Percentiles rank a stretch among this genome's conserved stretches.
Conservation (phyloP, 2,329 filamentous ascomycete species). For the Pestalotiopsis sp. region DNA sequence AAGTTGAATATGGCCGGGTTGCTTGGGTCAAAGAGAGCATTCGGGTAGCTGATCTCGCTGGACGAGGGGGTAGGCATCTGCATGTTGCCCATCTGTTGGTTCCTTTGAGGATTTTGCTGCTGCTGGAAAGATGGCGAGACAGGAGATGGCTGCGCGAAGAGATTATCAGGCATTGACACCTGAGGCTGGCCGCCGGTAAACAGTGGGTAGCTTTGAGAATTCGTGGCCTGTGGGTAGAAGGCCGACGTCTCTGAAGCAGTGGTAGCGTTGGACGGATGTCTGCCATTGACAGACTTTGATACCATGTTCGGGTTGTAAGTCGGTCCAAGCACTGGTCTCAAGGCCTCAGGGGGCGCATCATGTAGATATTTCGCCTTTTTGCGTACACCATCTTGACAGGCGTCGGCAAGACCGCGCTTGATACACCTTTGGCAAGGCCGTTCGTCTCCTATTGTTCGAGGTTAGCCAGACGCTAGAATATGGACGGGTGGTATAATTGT, state of each 20-base stretch:
- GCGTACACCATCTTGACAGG: conserved; percentile 92
- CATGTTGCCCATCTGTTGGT: conserved; percentile 45
- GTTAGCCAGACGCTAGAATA: conserved; percentile 31
- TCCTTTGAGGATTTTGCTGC: conserved; percentile 48
- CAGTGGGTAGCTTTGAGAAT: conserved; percentile 50
- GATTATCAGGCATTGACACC: conserved; percentile 53
- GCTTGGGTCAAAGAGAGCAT: conserved; percentile 80
- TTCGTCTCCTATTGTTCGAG: conserved; percentile 74
- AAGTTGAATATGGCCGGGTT: conserved; percentile 95
- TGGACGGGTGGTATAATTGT: conserved; percentile 13
- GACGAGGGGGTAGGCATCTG: conserved; percentile 50
- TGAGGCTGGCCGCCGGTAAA: conserved; percentile 50
- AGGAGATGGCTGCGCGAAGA: conserved; percentile 71
- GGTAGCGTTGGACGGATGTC: conserved; percentile 48
- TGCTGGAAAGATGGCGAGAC: conserved; percentile 73
- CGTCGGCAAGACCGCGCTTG: conserved; percentile 87
- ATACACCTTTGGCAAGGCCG: conserved; percentile 92
- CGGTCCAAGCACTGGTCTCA: conserved; percentile 81
- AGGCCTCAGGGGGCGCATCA: conserved; percentile 86
- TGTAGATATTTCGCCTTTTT: conserved; percentile 99
- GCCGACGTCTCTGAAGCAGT: conserved; percentile 44
- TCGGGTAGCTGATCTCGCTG: conserved; percentile 54
- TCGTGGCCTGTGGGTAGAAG: conserved; percentile 51
- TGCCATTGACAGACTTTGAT: conserved; percentile 47
- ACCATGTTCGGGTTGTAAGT: conserved; percentile 64